These are phyloP conservation scores for Cladosporium sp. DNA, from an alignment of 2,329 filamentous ascomycete species.

Conservation along the genomic window DNA sequence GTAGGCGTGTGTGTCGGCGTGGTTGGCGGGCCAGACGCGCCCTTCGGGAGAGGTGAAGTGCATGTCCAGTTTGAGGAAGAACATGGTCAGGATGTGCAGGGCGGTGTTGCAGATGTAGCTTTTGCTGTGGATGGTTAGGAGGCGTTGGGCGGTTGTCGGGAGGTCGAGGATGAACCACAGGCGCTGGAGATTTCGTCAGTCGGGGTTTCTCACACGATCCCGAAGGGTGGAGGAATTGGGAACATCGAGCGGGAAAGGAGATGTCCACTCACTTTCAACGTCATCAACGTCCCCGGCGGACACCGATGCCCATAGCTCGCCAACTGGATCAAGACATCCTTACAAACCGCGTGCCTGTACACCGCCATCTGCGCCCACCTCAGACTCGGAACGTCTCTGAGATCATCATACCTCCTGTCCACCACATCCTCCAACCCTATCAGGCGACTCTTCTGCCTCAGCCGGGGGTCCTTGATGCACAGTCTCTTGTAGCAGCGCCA, in stretches of 20 bases:
- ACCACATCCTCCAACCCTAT: constrained; percentile 10
- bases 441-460: constrained; percentile 22
- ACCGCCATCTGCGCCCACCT: constrained; percentile 65
- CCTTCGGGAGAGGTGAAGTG: constrained; percentile 60
- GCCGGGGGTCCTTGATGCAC: constrained; percentile 56
- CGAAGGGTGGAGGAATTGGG: not conserved
- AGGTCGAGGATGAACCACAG: constrained; percentile 72
- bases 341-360: constrained; percentile 52
- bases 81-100: constrained; percentile 58
- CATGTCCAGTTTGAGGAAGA: constrained; percentile 71
- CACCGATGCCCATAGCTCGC: constrained; percentile 53
- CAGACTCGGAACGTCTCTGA: constrained; percentile 58
- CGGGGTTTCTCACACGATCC: no score
- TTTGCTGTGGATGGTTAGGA: constrained; percentile 50
- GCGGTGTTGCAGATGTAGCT: constrained; percentile 56
- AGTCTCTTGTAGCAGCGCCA: constrained; percentile 56
- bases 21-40: constrained; percentile 15
- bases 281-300: constrained; percentile 22
- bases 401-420: constrained; percentile 19
- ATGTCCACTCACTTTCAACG: constrained; percentile 17
- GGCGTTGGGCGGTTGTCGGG: constrained; percentile 53
- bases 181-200: constrained; percentile 47
- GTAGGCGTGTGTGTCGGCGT: constrained; percentile 7
- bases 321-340: constrained; percentile 61
- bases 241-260: not conserved